A percentile compares a stretch with the other conserved stretches of the same genome.
Conservation (phyloP, 345 rosid species). For the Lepidium africanum region DNA sequence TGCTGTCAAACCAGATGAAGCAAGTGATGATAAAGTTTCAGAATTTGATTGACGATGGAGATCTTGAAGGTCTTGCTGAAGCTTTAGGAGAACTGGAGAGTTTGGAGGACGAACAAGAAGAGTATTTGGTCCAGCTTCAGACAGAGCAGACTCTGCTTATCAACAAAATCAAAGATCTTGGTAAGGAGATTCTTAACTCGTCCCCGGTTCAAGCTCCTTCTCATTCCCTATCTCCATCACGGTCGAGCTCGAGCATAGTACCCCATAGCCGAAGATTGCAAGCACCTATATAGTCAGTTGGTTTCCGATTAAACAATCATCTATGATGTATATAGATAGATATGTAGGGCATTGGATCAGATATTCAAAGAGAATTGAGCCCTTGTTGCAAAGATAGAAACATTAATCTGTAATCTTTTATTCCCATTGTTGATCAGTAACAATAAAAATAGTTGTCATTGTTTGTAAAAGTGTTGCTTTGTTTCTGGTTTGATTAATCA, state of each 20-base stretch:
- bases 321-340: conserved; percentile 29
- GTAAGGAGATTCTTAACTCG: conserved; percentile 62
- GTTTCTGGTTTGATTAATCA: not conserved
- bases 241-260: conserved; percentile 20
- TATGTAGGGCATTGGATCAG: conserved; percentile 8
- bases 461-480: conserved; percentile 6
- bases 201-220: conserved; percentile 30
- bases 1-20: conserved; percentile 47
- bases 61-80: conserved; percentile 48
- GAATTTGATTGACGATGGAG: conserved; percentile 53
- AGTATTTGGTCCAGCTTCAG: conserved; percentile 75
- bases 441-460: not conserved
- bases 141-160: conserved; percentile 76
- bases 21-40: conserved; percentile 53
- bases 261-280: conserved; percentile 39
- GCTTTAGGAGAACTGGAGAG: conserved; percentile 65
- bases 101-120: conserved; percentile 69
- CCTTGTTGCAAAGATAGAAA: conserved; percentile 20
- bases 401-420: not conserved
- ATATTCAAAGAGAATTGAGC: conserved; percentile 3
- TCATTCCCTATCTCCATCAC: conserved; percentile 12
- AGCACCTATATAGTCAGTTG: conserved; percentile 11
- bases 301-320: conserved; percentile 2
- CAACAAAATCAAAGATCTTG: conserved; percentile 85
- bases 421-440: conserved; percentile 9